Percentiles rank a stretch among this genome's conserved stretches.
These are phyloP conservation scores for Boletus vermiculosoides DNA, from an alignment of 768 basidiomycete species.

Conservation along the genomic window DNA sequence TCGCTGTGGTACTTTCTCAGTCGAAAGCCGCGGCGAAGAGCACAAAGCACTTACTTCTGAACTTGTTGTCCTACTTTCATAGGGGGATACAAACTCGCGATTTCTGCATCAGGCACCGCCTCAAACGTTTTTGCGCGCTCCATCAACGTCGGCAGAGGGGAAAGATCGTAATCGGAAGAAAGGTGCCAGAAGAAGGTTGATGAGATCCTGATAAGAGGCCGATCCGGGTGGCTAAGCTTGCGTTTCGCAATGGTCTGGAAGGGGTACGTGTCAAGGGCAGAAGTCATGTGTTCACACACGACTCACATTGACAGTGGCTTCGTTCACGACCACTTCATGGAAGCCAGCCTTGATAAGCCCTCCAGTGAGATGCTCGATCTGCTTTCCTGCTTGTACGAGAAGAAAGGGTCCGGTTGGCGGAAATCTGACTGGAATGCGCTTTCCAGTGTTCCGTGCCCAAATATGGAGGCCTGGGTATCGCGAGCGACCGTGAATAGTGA, in stretches of 20 bases:
- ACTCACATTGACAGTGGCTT: slow-evolving; percentile 67
- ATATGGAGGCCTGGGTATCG: slow-evolving; percentile 88
- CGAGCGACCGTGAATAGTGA: slow-evolving; percentile 88
- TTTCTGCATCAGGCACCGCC: slow-evolving; percentile 31
- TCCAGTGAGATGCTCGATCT: slow-evolving; percentile 83
- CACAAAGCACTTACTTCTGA: slow-evolving; percentile 53
- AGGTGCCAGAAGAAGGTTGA: slow-evolving; percentile 97
- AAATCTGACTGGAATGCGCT: slow-evolving; percentile 83
- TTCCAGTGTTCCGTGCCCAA: slow-evolving; percentile 93
- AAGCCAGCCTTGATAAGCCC: slow-evolving; percentile 90
- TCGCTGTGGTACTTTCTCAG: slow-evolving; percentile 48
- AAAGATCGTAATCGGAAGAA: slow-evolving; percentile 79
- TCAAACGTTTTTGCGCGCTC: slow-evolving; percentile 46
- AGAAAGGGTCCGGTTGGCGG: slow-evolving; percentile 77
- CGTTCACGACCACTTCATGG: slow-evolving; percentile 93
- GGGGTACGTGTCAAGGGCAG: background rate
- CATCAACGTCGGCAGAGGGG: slow-evolving; percentile 55
- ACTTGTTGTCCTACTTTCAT: slow-evolving; percentile 93
- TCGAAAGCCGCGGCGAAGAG: background rate
- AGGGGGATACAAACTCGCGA: slow-evolving; percentile 49
- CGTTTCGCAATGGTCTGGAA: slow-evolving; percentile 62
- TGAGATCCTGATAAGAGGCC: slow-evolving; percentile 93
- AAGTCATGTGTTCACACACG: background rate
- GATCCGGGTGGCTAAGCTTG: slow-evolving; percentile 55
- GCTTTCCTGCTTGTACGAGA: slow-evolving; percentile 94